phyloP scores from a whole-genome alignment of 176 grass and related monocot genomes.

The Guadua angustifolia region DNA sequence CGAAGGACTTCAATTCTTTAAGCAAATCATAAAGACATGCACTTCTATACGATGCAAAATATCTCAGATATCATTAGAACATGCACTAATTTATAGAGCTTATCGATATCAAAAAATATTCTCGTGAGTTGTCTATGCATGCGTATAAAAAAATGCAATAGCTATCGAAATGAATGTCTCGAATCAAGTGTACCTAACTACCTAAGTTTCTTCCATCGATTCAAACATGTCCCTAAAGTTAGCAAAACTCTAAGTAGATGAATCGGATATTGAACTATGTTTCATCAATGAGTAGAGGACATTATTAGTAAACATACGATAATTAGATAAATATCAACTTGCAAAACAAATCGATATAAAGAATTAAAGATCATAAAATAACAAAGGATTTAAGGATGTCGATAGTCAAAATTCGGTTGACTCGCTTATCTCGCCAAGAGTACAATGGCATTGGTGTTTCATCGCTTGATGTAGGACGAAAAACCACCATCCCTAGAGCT shows the following conservation, averaged over 20 bases:
- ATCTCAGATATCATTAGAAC: neutral
- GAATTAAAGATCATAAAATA: neutral
- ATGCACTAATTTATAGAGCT: neutral
- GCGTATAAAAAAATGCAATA: neutral
- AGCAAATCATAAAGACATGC: neutral
- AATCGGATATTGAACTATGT: neutral
- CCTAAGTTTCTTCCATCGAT: no score
- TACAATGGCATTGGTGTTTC: conserved; percentile 60
- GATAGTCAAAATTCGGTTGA: conserved; percentile 30
- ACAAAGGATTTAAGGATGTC: conserved; percentile 11
- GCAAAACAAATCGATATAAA: no score
- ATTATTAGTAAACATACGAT: no score
- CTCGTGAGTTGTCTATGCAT: neutral
- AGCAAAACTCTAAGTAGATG: no score
- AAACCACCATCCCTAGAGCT: conserved; percentile 42
- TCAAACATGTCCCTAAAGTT: no score
- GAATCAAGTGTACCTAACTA: conserved; percentile 27
- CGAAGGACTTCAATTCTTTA: neutral
- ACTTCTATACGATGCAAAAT: neutral
- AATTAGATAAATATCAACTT: no score
- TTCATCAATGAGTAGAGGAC: no score
- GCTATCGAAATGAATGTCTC: neutral
- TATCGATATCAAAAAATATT: conserved; percentile 4
- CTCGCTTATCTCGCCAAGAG: conserved; percentile 88
- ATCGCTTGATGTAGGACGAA: conserved; percentile 42